phyloP scores from a whole-genome alignment of 768 basidiomycete genomes.

The Harrya chromipes region DNA sequence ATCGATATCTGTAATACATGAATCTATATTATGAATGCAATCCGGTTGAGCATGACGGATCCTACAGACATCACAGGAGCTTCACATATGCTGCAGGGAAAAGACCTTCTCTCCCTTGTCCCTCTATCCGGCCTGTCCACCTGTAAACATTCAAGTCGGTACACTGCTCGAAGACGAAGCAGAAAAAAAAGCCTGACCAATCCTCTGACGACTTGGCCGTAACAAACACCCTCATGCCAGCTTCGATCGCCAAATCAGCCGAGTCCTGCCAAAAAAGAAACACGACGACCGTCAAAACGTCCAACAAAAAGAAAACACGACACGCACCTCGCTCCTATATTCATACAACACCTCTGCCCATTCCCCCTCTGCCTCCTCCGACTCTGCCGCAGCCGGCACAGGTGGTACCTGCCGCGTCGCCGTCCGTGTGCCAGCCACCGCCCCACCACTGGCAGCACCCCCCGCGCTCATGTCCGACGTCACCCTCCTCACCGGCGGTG shows the following conservation, averaged over 20 bases:
- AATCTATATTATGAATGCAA: background rate
- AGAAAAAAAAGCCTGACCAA: conserved; percentile 48
- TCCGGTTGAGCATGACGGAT: no score
- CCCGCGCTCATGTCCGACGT: conserved; percentile 16
- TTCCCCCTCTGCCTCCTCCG: conserved; percentile 48
- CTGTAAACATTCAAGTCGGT: conserved; percentile 32
- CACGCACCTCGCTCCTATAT: conserved; percentile 57
- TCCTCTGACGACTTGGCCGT: conserved; percentile 69
- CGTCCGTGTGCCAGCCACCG: no score
- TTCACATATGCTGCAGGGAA: conserved; percentile 72
- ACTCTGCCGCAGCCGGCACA: conserved; percentile 17
- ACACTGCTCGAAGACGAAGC: background rate
- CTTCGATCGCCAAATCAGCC: conserved; percentile 60
- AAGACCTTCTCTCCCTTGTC: conserved; percentile 54
- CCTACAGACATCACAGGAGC: conserved; percentile 36
- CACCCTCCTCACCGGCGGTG: conserved; percentile 50
- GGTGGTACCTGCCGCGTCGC: no score
- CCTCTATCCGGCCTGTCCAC: conserved; percentile 67
- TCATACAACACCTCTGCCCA: conserved; percentile 82
- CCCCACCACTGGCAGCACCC: conserved; percentile 13
- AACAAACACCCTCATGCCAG: conserved; percentile 57
- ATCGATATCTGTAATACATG: background rate
- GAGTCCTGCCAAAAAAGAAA: conserved; percentile 47
- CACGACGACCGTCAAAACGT: conserved; percentile 1
- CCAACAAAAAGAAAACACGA: background rate